phyloP scores from a whole-genome alignment of 2,329 filamentous ascomycete species.

The Claviceps citrina region DNA sequence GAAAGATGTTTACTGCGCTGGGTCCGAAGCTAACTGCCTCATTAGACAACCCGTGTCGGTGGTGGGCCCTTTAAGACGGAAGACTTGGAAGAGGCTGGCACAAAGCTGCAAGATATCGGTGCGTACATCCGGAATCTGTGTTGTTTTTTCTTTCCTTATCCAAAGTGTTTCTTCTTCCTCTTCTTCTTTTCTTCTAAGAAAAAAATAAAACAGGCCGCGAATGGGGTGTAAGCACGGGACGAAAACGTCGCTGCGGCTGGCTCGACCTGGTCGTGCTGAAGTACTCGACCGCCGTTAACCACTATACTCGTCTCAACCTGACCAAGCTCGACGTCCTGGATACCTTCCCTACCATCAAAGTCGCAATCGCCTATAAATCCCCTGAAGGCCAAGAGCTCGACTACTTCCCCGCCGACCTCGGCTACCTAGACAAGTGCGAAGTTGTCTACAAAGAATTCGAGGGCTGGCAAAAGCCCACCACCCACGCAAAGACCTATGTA shows the following conservation, averaged over 20 bases:
- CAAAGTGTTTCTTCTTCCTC: not conserved
- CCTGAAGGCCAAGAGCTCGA: conserved; percentile 7
- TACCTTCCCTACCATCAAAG: conserved; percentile 4
- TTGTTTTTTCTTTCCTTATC: not conserved
- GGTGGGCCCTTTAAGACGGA: conserved; percentile 9
- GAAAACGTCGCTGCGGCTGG: conserved; percentile 8
- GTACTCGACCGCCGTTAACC: conserved; percentile 46
- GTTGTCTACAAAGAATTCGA: conserved; percentile 53
- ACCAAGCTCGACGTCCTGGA: conserved; percentile 18
- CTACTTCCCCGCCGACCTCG: conserved; percentile 50
- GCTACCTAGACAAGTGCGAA: conserved; percentile 40
- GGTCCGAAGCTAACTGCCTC: not conserved
- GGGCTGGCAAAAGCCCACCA: conserved; percentile 54
- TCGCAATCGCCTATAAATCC: not conserved
- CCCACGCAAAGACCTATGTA: conserved; percentile 38
- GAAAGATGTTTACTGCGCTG: no score
- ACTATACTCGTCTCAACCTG: conserved; percentile 45
- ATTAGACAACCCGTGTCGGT: conserved; percentile 8
- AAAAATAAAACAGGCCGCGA: conserved; percentile 3
- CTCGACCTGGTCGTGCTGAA: conserved; percentile 51
- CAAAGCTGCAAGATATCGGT: conserved; percentile 7
- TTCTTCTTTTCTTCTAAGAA: not conserved
- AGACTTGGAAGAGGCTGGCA: conserved; percentile 6
- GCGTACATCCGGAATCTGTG: not conserved
- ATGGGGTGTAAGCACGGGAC: conserved; percentile 9